Base-by-base conservation (phyloP, 2,329 filamentous ascomycete species). In the Ophiosphaerella narmari region DNA sequence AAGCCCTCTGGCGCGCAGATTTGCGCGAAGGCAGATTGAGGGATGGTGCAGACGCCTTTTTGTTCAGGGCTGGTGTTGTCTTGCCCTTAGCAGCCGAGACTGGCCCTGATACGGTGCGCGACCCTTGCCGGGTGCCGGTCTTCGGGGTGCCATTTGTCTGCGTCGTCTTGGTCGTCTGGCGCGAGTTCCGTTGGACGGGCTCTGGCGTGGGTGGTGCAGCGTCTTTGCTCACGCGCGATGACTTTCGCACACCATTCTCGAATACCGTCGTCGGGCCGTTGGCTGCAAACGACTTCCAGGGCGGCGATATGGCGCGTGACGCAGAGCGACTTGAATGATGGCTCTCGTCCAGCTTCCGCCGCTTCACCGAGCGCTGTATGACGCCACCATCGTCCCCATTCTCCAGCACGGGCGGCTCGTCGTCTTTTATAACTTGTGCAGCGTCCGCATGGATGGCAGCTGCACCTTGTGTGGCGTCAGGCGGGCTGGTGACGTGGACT, bases 261-360 rank as follows among this genome's bases (percentile, higher is more conserved):
- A 88, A 83, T 70, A 95, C 92, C 0, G 89, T 88, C 3, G 93
- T 94, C 18, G 94, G 94, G 0, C 94, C 94, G 24, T 96, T 89
- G 35, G 89, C 90, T 51, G 83, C 83, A 55, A 89, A 83, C 66
- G 86, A 90, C 78, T 94, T 97, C 94, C 94, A 99, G 18, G 94
- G 94, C 59, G 94, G 94, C 56, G 93, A 97, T 52, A 82, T 80
- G 45, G 78, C 76, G 75, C 78, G 73, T 54, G 78, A 71, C 55
- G 64, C 57, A 4, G 72, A 70, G 44, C 68, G 70, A 42, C 65
- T 62, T 40, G 64, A 29, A 29, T 29, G 63, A 13, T 67, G 66
- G 46, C 65, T 52, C 55, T 75, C 70, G 36, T 72, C 71, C 32
- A 77, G 71, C 69, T 85, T 85, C 55, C 85, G 86, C 68, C 87